Base-by-base conservation (phyloP, 805 yeast species). In the Yamadazyma endophytica region DNA sequence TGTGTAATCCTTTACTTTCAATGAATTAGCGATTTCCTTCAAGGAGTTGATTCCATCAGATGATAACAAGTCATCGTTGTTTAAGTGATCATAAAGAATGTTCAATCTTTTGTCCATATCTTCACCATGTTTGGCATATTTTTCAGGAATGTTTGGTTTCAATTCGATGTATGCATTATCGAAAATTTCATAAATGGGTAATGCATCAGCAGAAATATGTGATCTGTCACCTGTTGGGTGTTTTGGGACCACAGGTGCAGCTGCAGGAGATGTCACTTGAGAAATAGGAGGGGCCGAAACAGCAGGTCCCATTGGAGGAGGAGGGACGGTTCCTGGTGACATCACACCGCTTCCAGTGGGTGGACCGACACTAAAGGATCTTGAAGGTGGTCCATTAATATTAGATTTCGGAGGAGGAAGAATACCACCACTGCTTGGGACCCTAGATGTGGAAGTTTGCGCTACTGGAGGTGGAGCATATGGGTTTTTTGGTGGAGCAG, bases 91-190 rank as follows among this genome's bases (percentile, higher is more conserved):
- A 53, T 73, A 87, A 40, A 92, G 64, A 31, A 86, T 72, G 40
- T 77, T 73, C 35, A 92, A 60, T 55, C 97, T 77, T 64, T 82
- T 82, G 45, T 80, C 90, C 51, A 94, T 78, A 54, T 90, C 97
- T 27, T 60, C 64, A 31, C 82, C 72, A 49, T 87, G 96, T 40
- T 77, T 81, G 17, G 71, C 55, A 49, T 75, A 86, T 52, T 76
- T 78, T 29, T 77, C 83, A 16, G 96, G 95, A 25, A 87, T 73
- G 26, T 68, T 64, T 12, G 94, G 90, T 45, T 79, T 73, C 12
- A 86, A 78, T 18, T 75, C 68, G 17, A 65, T 73, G 44, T 86
- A 56, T 43, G 77, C 77, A 4, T 58, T 52, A 9, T 65, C 61
- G 33, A 92, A 69, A 9, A 64, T 64, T n/a, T 71, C 66, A 46